Evolutionary conservation across 306 rosid species (phyloP).

Genomic region (Acmispon strigosus): DNA sequence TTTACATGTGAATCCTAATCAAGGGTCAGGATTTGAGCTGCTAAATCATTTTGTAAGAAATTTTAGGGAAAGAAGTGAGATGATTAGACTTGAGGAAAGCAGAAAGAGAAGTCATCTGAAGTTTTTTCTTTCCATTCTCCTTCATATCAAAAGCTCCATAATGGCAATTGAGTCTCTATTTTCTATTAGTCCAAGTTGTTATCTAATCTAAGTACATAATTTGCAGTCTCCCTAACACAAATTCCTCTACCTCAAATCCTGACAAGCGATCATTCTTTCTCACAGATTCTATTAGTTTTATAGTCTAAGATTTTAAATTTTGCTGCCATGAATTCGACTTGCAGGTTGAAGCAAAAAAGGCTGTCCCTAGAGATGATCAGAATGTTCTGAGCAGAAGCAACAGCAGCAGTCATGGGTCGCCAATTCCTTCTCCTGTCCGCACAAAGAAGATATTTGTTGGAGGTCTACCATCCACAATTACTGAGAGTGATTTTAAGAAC

Average conservation of each 20-base stretch:
- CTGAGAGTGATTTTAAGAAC: constrained; percentile 45
- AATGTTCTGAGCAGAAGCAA: constrained; percentile 39
- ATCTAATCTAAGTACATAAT: not conserved
- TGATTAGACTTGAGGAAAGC: not conserved
- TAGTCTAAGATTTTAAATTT: not conserved
- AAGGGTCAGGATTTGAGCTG: constrained; percentile 9
- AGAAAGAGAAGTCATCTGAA: not conserved
- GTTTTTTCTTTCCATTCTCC: not conserved
- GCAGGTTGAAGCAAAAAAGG: constrained; percentile 60
- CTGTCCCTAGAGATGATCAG: constrained; percentile 57
- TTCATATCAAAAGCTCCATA: not conserved
- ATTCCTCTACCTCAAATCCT: not conserved
- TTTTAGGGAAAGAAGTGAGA: not conserved
- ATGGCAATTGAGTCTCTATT: not conserved
- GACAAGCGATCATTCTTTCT: not conserved
- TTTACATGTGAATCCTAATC: not conserved
- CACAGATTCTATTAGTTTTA: not conserved
- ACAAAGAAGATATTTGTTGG: constrained; percentile 56
- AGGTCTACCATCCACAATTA: constrained; percentile 47
- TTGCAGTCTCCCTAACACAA: not conserved
- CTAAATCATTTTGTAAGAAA: constrained; percentile 7
- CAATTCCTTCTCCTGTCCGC: constrained; percentile 38
- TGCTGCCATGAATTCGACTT: constrained; percentile 5
- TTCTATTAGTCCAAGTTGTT: not conserved
- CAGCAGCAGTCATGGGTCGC: constrained; percentile 43